Base-by-base conservation (phyloP, 1,284 basidiomycete species). In the Earliella scabrosa region DNA sequence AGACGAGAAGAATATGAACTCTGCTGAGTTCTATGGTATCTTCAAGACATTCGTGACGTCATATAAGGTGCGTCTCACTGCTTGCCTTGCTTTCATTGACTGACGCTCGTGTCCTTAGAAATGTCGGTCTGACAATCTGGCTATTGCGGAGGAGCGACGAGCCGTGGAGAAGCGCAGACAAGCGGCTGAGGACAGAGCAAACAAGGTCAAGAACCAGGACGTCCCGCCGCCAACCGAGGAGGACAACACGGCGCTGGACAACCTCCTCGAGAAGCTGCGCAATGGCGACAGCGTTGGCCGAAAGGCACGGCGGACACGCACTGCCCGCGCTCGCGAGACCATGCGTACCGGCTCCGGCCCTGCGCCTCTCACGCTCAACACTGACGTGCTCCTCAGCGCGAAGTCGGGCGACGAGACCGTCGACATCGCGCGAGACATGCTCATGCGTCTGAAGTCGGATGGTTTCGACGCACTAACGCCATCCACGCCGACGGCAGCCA, bases 21-120 rank as follows among this genome's bases (percentile, higher is more conserved):
- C 91, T 0, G 80, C 88, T 7, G 94, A 97, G 67, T 98, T 97
- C 75, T 98, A 94, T 74, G 93, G 88, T 16, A 88, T 96, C 66
- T 97, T 97, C 83, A 94, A 96, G 75, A 96, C 92, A 2, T 97
- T 97, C 66, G 84, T 95, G 23, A 95, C 90, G 0, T 95, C 94
- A 1, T 97, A 95, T 74, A 90, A 83, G 82, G 93, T 93, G 61
- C 58, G 80, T 68, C 23, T 24, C 24, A 3, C 44, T 26, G 9
- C 35, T 27, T 58, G 18, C 31, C 10, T 44, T 39, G 47, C 53
- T 9, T 8, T 27, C 24, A 41, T 35, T 52, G 10, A 64, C 48
- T 59, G 34, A 47, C 44, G 14, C 24, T 29, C 24, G 4, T 27
- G 13, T 32, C 8, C 63, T 23, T 24, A 95, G 92, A 94, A 93